Evolutionary conservation across 1,139 yeast species (phyloP).

Genomic region (Zygoascus sp.): DNA sequence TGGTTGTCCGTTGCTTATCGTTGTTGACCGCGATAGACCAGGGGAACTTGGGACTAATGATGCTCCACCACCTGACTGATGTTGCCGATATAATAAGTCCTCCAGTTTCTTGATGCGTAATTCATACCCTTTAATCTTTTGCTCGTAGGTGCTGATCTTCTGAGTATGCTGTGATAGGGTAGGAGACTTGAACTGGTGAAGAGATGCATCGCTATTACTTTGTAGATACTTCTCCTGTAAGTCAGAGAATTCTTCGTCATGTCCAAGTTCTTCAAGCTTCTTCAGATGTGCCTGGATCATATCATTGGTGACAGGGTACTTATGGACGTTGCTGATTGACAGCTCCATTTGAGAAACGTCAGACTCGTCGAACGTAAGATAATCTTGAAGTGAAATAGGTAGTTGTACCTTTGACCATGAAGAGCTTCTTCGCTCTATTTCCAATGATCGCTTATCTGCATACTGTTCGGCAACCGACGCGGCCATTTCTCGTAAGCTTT

Average conservation of each 20-base stretch:
- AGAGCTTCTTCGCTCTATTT: conserved; percentile 49
- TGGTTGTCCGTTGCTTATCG: conserved; percentile 14
- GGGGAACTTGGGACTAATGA: not conserved
- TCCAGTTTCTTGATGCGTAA: conserved; percentile 38
- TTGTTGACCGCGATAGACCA: not conserved
- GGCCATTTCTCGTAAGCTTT: conserved; percentile 48
- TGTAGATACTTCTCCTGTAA: conserved; percentile 20
- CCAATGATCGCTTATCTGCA: conserved; percentile 55
- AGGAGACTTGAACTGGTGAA: conserved; percentile 4
- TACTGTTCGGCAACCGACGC: conserved; percentile 56
- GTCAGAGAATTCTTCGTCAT: conserved; percentile 24
- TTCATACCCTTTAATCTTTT: conserved; percentile 30
- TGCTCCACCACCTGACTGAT: conserved; percentile 16
- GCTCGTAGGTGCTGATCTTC: conserved; percentile 5
- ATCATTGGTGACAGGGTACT: conserved; percentile 9
- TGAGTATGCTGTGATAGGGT: conserved; percentile 8
- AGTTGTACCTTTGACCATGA: conserved; percentile 8
- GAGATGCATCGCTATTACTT: conserved; percentile 20
- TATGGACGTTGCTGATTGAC: conserved; percentile 4
- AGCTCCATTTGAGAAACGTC: conserved; percentile 18
- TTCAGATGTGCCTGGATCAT: conserved; percentile 23
- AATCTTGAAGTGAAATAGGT: not conserved
- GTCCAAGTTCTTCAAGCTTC: conserved; percentile 21
- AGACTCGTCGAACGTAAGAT: conserved; percentile 6
- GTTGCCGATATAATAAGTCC: conserved; percentile 36